Conservation (phyloP, 139 green algal species). For the Pleodorina starrii region DNA sequence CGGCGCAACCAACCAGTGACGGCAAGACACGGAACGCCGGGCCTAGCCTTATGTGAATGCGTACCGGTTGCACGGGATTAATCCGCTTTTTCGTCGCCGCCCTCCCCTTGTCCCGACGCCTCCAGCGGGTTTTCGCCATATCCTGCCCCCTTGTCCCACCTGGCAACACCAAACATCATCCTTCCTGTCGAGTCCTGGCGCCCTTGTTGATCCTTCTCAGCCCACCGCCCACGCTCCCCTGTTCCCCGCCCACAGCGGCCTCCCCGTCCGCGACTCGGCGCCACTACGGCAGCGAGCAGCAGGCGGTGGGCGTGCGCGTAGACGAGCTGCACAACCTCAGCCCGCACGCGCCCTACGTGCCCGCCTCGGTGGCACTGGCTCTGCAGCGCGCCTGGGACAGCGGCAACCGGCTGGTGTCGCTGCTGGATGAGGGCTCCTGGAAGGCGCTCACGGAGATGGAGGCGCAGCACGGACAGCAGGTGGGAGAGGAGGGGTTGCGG, state of each 20-base stretch:
- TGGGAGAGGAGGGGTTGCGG: not conserved
- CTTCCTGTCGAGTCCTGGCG: too few species aligned
- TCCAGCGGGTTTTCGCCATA: not conserved
- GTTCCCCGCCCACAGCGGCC: not conserved
- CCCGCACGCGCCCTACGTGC: constrained; percentile 65
- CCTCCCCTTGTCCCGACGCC: not conserved
- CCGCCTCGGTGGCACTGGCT: constrained; percentile 63
- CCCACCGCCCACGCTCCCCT: too few species aligned
- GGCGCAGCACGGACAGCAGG: constrained; percentile 41
- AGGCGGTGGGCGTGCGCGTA: constrained; percentile 70
- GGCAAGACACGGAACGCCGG: too few species aligned
- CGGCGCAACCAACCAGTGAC: too few species aligned
- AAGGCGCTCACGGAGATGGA: constrained; percentile 54
- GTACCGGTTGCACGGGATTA: too few species aligned
- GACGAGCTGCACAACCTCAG: constrained; percentile 77
- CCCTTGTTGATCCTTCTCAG: not conserved
- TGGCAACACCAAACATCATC: too few species aligned
- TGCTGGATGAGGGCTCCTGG: constrained; percentile 71
- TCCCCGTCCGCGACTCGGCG: not conserved
- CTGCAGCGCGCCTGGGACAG: constrained; percentile 79
- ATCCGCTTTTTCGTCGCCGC: too few species aligned
- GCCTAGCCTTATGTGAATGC: too few species aligned
- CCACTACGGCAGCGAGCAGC: constrained; percentile 65
- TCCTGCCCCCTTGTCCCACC: not conserved
- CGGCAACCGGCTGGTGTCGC: constrained; percentile 70